A percentile compares a stretch with the other conserved stretches of the same genome.
phyloP scores from a whole-genome alignment of 495 filamentous ascomycete species.

The Hypoxylon lienhwacheense region DNA sequence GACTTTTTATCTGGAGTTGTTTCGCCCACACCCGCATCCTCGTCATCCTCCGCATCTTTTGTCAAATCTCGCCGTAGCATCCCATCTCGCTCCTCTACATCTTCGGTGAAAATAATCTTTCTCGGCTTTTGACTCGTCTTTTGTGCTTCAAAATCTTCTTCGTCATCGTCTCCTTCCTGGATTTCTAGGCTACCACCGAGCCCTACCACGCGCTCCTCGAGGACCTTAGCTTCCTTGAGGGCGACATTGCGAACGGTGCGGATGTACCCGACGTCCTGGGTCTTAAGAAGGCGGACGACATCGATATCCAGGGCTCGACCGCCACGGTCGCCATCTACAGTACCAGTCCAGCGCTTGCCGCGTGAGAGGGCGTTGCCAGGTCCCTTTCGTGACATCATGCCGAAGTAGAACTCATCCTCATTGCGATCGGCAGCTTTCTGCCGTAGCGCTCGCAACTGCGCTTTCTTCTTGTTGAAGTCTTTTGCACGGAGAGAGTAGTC shows the following conservation, averaged over 20 bases:
- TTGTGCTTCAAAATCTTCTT: conserved; percentile 21
- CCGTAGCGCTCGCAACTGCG: conserved; percentile 72
- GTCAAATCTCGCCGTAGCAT: conserved; percentile 1
- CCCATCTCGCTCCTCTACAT: conserved; percentile 16
- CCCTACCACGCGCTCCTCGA: conserved; percentile 50
- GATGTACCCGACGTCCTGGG: conserved; percentile 90
- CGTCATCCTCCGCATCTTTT: conserved; percentile 6
- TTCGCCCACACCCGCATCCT: conserved; percentile 30
- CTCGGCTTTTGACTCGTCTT: conserved; percentile 35
- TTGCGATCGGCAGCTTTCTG: conserved; percentile 85
- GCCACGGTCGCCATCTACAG: conserved; percentile 64
- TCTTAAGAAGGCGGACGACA: conserved; percentile 86
- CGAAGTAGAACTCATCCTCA: conserved; percentile 88
- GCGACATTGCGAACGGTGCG: conserved; percentile 61
- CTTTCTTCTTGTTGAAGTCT: conserved; percentile 85
- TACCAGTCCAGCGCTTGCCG: conserved; percentile 48
- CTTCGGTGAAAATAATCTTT: conserved; percentile 51
- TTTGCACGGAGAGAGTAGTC: conserved; percentile 90
- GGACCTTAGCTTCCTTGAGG: conserved; percentile 45
- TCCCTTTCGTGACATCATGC: conserved; percentile 70
- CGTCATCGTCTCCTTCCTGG: conserved; percentile 32
- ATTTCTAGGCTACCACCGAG: conserved; percentile 39
- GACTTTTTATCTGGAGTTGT: conserved; percentile 53
- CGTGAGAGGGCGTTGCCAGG: conserved; percentile 41
- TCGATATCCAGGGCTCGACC: conserved; percentile 63